A percentile compares a stretch with the other conserved stretches of the same genome.
phyloP scores from a whole-genome alignment of 805 yeast genomes.

The Wickerhamomyces rabaulensis region DNA sequence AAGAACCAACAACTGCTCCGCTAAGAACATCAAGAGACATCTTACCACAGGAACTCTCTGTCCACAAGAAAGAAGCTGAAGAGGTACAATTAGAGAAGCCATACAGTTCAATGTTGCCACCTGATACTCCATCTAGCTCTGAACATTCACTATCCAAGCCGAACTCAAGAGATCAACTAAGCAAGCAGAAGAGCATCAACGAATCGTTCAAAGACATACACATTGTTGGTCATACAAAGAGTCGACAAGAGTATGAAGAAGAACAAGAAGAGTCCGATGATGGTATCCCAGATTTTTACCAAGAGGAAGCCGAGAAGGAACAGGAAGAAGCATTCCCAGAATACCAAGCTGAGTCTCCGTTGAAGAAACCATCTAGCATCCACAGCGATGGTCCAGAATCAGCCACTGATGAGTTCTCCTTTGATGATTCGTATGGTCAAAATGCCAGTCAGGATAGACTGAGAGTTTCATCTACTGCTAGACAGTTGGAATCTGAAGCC shows the following conservation, averaged over 20 bases:
- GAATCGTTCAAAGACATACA: slow-evolving; percentile 23
- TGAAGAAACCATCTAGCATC: neutral
- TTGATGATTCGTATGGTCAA: slow-evolving; percentile 14
- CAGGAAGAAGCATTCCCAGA: slow-evolving; percentile 1
- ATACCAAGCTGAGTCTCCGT: neutral
- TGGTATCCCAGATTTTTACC: slow-evolving; percentile 10
- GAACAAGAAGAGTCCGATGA: slow-evolving; percentile 21
- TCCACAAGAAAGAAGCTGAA: neutral
- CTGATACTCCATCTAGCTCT: neutral
- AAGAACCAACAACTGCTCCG: neutral
- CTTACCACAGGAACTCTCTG: neutral
- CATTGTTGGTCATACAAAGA: slow-evolving; percentile 28
- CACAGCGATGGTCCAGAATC: neutral
- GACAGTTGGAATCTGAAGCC: slow-evolving; percentile 11
- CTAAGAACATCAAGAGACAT: neutral
- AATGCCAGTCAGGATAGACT: slow-evolving; percentile 5
- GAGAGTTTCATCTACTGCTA: slow-evolving; percentile 6
- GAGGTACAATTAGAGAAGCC: neutral
- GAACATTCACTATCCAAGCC: neutral
- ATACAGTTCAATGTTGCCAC: neutral
- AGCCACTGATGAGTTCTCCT: slow-evolving; percentile 14
- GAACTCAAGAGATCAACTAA: neutral
- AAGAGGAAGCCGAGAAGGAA: too few species aligned
- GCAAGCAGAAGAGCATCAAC: neutral
- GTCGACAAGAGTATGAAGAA: slow-evolving; percentile 17